These are phyloP conservation scores for Phaeosphaeriaceae sp. DNA, from an alignment of 2,329 filamentous ascomycete species.

Conservation along the genomic window DNA sequence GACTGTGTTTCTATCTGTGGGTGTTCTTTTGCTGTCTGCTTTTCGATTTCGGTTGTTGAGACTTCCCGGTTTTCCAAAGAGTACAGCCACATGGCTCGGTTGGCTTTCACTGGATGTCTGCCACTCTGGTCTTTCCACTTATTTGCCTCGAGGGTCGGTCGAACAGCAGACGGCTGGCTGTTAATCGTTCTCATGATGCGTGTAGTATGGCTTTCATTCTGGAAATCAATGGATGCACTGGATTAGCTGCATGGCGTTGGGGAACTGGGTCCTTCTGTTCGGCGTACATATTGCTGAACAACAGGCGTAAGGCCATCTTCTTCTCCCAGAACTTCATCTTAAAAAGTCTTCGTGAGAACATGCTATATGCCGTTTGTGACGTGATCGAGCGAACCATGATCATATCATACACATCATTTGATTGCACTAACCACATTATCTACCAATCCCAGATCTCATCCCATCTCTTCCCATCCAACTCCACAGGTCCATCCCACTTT, in stretches of 20 bases:
- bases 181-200: constrained; percentile 13
- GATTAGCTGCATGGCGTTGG: not conserved
- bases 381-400: not conserved
- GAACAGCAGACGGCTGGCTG: constrained; percentile 5
- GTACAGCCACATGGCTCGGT: constrained; percentile 21
- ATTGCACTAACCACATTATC: not conserved
- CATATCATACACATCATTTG: too few species aligned
- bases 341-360: not conserved
- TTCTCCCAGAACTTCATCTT: not conserved
- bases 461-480: constrained; percentile 66
- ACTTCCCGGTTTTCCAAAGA: constrained; percentile 16
- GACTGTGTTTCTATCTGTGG: not conserved
- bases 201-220: constrained; percentile 16
- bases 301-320: not conserved
- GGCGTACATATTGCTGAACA: constrained; percentile 2
- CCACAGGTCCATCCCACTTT: constrained; percentile 66
- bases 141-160: constrained; percentile 9
- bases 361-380: not conserved
- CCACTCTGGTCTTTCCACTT: constrained; percentile 9
- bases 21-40: constrained; percentile 5
- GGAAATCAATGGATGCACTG: not conserved
- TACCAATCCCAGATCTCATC: constrained; percentile 58
- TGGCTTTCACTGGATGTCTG: constrained; percentile 21
- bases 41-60: constrained; percentile 2
- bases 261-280: constrained; percentile 3